Conservation (phyloP, 164 flowering plant species). For the Vitis cinerea region DNA sequence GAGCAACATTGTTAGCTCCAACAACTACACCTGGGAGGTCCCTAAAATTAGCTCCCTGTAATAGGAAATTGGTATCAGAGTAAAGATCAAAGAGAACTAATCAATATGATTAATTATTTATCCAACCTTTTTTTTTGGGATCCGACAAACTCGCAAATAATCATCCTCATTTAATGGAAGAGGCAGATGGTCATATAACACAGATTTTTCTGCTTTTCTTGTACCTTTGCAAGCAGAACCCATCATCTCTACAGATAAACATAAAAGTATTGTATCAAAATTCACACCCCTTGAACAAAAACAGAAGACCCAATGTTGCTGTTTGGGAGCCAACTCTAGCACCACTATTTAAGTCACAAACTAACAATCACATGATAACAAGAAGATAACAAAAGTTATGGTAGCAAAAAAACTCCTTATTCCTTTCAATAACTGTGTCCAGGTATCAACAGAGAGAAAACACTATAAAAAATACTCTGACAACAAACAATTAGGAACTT, state of each 20-base stretch:
- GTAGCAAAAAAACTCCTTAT: too few relatives aligned
- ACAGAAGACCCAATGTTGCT: too few relatives aligned
- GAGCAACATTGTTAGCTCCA: constrained; percentile 43
- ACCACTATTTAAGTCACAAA: too few relatives aligned
- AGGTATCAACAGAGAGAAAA: too few relatives aligned
- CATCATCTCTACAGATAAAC: constrained; percentile 33
- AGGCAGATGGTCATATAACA: constrained; percentile 57
- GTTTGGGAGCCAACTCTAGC: too few relatives aligned
- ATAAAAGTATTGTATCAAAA: too few relatives aligned
- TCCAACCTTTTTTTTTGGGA: constrained; percentile 53
- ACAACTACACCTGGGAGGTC: constrained; percentile 63
- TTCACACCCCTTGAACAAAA: too few relatives aligned
- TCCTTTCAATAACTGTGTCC: too few relatives aligned
- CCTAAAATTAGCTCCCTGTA: constrained; percentile 61
- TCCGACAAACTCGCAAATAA: constrained; percentile 42
- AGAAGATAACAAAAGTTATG: too few relatives aligned
- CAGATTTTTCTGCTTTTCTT: constrained; percentile 10
- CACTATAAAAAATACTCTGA: too few relatives aligned
- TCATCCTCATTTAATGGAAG: constrained; percentile 38
- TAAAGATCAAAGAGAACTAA: not conserved
- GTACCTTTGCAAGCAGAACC: constrained; percentile 17
- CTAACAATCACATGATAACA: too few relatives aligned
- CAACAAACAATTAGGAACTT: too few relatives aligned
- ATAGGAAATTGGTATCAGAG: not conserved
- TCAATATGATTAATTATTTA: not conserved